phyloP scores from a whole-genome alignment of 345 rosid genomes.

The Gynandropsis gynandra region DNA sequence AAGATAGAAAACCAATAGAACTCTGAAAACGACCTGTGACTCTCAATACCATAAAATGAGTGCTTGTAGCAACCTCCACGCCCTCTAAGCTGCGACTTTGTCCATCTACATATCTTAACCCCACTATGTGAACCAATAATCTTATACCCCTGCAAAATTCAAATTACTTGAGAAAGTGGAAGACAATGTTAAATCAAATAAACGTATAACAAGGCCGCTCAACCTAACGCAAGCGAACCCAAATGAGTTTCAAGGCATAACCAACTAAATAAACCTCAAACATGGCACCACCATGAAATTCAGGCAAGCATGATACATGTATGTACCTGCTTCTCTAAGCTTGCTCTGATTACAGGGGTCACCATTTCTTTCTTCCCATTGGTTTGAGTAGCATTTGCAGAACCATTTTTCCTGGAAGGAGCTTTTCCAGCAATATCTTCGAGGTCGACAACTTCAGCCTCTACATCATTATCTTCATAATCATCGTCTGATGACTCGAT shows the following conservation, averaged over 20 bases:
- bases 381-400: conserved; percentile 32
- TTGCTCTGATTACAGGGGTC: conserved; percentile 90
- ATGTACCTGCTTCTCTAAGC: conserved; percentile 82
- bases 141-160: conserved; percentile 79
- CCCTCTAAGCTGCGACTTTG: conserved; percentile 98
- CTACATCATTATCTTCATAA: conserved; percentile 21
- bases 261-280: too few relatives aligned
- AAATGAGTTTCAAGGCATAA: not conserved
- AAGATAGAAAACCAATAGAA: conserved; percentile 1
- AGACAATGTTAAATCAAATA: not conserved
- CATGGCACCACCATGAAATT: not conserved
- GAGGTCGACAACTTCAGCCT: conserved; percentile 52
- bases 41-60: conserved; percentile 96
- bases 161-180: conserved; percentile 8
- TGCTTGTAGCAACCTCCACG: conserved; percentile 99
- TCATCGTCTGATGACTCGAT: conserved; percentile 35
- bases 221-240: conserved; percentile 4
- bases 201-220: conserved; percentile 2
- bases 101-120: conserved; percentile 97
- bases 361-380: conserved; percentile 83
- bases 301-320: not conserved
- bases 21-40: conserved; percentile 64
- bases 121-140: conserved; percentile 98
- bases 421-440: conserved; percentile 97
- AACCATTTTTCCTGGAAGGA: conserved; percentile 46